Base-by-base conservation (phyloP, 75 land plant species). In the Selaginella tamariscina region DNA sequence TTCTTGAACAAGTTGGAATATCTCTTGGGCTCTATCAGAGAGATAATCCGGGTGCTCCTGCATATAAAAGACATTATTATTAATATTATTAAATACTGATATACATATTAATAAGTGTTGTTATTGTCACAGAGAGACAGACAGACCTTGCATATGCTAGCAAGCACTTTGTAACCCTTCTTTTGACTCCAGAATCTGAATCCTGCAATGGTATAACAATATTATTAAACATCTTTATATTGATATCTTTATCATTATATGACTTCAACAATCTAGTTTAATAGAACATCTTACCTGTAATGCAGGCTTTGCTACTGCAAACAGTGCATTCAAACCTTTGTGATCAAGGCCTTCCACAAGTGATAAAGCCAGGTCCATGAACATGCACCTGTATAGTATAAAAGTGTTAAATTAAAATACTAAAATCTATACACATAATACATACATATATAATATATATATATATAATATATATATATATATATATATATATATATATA, bases 81-180 rank as follows among this genome's bases (percentile, higher is more conserved):
- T 5, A 39, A 15, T 15, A 39, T 15, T 39, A 5, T 5, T 5
- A 39, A 39, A 39, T 15, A 39, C n/a, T n/a, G n/a, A n/a, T n/a
- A n/a, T n/a, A n/a, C n/a, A n/a, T n/a, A n/a, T n/a, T n/a, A n/a
- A n/a, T n/a, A n/a, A n/a, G n/a, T n/a, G n/a, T n/a, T n/a, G n/a
- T n/a, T n/a, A n/a, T n/a, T n/a, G n/a, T n/a, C n/a, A n/a, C n/a
- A n/a, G n/a, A n/a, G n/a, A n/a, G n/a, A n/a, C 20, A 28, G 29
- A 24, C 31, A n/a, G 78, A 88, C 97, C 97, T 74, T 78, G 23
- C 86, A 80, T 55, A 90, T 80, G 64, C 82, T 67, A 54, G 91
- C 85, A 2, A 90, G 81, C 56, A 85, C 84, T 76, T 90, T 94
- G 65, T 94, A 94, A 0, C 88, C 88, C 68, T 90, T 94, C 65